Evolutionary conservation across 805 yeast genomes (phyloP), one percentile per base, ranked within the genome.

Genomic region (Pichia manshurica): DNA sequence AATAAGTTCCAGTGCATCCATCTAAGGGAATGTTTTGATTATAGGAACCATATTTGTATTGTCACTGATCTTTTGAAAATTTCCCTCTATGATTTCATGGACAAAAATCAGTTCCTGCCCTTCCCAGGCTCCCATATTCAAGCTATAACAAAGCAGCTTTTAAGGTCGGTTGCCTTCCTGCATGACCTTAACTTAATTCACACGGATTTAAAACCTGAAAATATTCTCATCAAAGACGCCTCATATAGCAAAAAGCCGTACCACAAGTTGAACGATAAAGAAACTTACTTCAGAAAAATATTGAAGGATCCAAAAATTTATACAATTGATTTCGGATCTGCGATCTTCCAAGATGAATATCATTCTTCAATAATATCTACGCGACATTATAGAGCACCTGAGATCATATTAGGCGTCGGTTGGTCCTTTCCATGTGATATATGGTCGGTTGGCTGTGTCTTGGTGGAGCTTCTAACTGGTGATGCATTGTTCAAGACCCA

Each of bases 391-490:
- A 72, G 99, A 46, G 99, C 99, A 0, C 99, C 99, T 0, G 99
- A 93, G 63, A 89, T 93, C 53, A 88, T 91, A 1, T 68, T 93
- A 28, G 96, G 96, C 1, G 74, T 79, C n/a, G 96, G 97, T 17
- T 93, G 99, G 98, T 85, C 96, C 7, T 89, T 77, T 57, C 95
- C 97, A 1, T 91, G 98, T 64, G 99, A 93, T 64, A 71, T 91
- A 69, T 93, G 99, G 99, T 87, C 96, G 1, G 74, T 93, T 39
- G 99, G 96, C 1, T 91, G 98, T 64, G 87, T 93, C 15, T 68
- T 93, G 32, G 90, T 88, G 9, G 99, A 93, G 67, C 68, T 93
- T 43, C 82, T 87, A 34, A 87, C 95, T 17, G 99, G 99, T 23
- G 96, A 88, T 60, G 96, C 97, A 0, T 69, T 93, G 21, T 93